Percentiles rank a stretch among this genome's conserved stretches.
phyloP scores from a whole-genome alignment of 805 yeast species.

The Alloascoidea africana region DNA sequence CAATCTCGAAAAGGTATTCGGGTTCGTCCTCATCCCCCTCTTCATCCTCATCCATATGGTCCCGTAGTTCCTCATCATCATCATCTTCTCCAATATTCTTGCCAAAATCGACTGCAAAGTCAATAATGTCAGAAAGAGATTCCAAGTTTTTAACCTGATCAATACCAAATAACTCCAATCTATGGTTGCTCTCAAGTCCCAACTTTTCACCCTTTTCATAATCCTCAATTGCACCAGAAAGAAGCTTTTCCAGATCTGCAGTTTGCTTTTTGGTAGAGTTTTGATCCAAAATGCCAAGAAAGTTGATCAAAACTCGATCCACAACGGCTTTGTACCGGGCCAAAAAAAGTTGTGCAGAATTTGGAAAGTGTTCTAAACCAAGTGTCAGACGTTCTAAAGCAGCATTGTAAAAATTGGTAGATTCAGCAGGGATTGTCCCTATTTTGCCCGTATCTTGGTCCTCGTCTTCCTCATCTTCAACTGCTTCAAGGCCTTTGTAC shows the following conservation, averaged over 20 bases:
- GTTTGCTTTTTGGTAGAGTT: slow-evolving; percentile 19
- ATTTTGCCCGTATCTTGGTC: slow-evolving; percentile 11
- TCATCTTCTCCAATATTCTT: slow-evolving; percentile 48
- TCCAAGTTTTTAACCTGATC: background rate
- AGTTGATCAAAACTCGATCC: slow-evolving; percentile 42
- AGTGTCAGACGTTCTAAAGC: slow-evolving; percentile 53
- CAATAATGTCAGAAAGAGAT: slow-evolving; percentile 30
- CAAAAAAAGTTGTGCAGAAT: slow-evolving; percentile 30
- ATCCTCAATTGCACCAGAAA: slow-evolving; percentile 29
- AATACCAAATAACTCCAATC: slow-evolving; percentile 44
- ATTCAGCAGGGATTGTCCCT: slow-evolving; percentile 16
- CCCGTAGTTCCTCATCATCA: slow-evolving; percentile 20
- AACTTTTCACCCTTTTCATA: slow-evolving; percentile 28
- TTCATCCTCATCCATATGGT: no score
- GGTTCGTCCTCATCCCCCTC: slow-evolving; percentile 7
- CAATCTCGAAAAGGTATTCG: slow-evolving; percentile 18
- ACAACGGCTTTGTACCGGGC: slow-evolving; percentile 40
- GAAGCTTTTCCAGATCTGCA: slow-evolving; percentile 21
- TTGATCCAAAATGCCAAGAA: slow-evolving; percentile 32
- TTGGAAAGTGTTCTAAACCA: slow-evolving; percentile 38
- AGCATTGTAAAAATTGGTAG: slow-evolving; percentile 47
- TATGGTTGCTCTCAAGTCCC: slow-evolving; percentile 9
- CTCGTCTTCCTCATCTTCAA: slow-evolving; percentile 11
- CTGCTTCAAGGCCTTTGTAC: slow-evolving; percentile 8
- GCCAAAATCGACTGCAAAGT: slow-evolving; percentile 31